Percentiles rank a stretch among this genome's conserved stretches.
These are phyloP conservation scores for Reutealis trisperma DNA, from an alignment of 345 rosid genomes.

Conservation along the genomic window DNA sequence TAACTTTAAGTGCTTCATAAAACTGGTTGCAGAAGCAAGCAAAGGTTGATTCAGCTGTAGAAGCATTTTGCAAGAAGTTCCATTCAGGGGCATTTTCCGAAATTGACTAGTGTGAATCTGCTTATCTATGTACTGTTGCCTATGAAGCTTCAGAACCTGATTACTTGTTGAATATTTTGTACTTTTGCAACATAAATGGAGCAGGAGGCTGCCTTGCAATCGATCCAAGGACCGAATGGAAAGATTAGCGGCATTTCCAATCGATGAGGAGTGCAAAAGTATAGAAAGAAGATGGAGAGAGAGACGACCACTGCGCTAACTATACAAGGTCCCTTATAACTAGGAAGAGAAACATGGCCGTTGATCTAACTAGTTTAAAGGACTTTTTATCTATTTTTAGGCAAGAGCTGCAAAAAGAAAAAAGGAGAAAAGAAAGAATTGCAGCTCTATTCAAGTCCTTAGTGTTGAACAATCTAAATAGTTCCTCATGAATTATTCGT, in stretches of 20 bases:
- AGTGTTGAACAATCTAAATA: not conserved
- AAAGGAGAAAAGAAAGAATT: not conserved
- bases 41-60: constrained; percentile 54
- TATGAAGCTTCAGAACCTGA: constrained; percentile 12
- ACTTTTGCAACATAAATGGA: not conserved
- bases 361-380: not conserved
- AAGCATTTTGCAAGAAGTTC: constrained; percentile 59
- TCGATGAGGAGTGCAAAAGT: not conserved
- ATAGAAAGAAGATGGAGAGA: not conserved
- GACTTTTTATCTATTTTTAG: constrained; percentile 14
- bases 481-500: not conserved
- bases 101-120: constrained; percentile 20
- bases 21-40: constrained; percentile 50
- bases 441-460: not conserved
- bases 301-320: not conserved
- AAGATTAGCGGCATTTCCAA: too few relatives aligned
- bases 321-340: not conserved
- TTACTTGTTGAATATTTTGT: not conserved
- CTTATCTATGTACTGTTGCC: not conserved
- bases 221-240: not conserved
- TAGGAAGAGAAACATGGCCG: not conserved
- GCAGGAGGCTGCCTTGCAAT: not conserved
- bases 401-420: constrained; percentile 1
- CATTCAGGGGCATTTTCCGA: constrained; percentile 47
- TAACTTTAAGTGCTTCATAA: not conserved